These are phyloP conservation scores for Euryodendron excelsum DNA, from an alignment of 148 eudicot genomes.

Conservation along the genomic window DNA sequence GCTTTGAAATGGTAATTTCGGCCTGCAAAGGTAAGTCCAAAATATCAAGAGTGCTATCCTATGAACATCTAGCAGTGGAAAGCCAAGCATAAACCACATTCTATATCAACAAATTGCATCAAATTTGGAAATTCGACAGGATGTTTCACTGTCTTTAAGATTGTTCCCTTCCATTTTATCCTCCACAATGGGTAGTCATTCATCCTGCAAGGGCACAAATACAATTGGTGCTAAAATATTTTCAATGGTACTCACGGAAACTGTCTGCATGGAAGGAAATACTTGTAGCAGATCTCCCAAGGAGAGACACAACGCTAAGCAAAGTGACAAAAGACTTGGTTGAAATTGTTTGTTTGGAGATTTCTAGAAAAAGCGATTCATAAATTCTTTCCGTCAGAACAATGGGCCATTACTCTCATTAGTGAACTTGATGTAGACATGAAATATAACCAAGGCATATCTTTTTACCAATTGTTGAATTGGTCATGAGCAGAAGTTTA, in stretches of 20 bases:
- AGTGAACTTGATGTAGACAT: not conserved
- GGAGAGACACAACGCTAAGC: too few relatives aligned
- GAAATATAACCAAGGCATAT: too few relatives aligned
- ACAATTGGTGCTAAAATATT: not conserved
- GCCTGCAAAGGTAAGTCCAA: slow-evolving; percentile 53
- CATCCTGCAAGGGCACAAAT: not conserved
- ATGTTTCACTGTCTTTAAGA: slow-evolving; percentile 2
- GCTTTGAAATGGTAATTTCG: slow-evolving; percentile 49
- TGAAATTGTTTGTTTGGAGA: not conserved
- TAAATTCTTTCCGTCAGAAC: not conserved
- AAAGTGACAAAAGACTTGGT: not conserved
- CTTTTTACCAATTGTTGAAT: too few relatives aligned
- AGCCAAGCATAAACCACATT: not conserved
- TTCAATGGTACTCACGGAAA: too few relatives aligned
- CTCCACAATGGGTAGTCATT: not conserved
- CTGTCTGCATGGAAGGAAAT: too few relatives aligned
- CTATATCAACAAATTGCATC: not conserved
- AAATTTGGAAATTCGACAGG: not conserved
- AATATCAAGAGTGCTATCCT: not conserved
- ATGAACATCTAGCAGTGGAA: not conserved
- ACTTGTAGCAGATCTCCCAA: too few relatives aligned
- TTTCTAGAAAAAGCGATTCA: not conserved
- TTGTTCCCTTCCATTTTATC: not conserved
- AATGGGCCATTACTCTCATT: not conserved
- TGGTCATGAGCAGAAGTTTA: too few relatives aligned